Evolutionary conservation across 306 rosid species (phyloP).

Genomic region (Prunus dulcis): DNA sequence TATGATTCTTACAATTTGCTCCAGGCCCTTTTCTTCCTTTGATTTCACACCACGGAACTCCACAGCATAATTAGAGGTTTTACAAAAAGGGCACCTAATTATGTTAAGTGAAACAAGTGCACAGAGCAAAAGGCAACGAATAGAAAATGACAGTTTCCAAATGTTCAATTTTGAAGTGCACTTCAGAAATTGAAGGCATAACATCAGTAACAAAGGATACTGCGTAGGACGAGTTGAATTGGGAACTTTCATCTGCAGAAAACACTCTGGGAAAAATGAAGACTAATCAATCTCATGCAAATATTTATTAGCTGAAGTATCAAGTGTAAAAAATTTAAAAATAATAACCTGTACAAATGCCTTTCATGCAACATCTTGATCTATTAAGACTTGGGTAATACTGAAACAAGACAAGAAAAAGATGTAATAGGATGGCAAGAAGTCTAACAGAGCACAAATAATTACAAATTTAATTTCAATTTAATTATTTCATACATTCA

Average conservation of each 20-base stretch:
- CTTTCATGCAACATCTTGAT: constrained; percentile 97
- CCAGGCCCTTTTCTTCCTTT: constrained; percentile 90
- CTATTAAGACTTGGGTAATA: constrained; percentile 98
- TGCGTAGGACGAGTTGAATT: constrained; percentile 97
- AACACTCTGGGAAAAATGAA: constrained; percentile 71
- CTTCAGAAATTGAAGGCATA: constrained; percentile 14
- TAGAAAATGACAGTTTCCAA: constrained; percentile 9
- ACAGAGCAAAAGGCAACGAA: not conserved
- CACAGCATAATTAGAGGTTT: constrained; percentile 89
- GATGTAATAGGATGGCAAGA: constrained; percentile 24
- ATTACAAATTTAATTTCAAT: not conserved
- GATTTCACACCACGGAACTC: constrained; percentile 94
- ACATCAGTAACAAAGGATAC: constrained; percentile 59
- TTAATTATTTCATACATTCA: not conserved
- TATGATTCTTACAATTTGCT: constrained; percentile 73
- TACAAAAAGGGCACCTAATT: constrained; percentile 91
- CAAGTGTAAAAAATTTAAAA: constrained; percentile 13
- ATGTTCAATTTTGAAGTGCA: not conserved
- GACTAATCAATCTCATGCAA: constrained; percentile 26
- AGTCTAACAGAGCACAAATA: not conserved
- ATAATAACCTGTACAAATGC: constrained; percentile 88
- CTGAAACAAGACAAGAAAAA: constrained; percentile 36
- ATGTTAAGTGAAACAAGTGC: constrained; percentile 54
- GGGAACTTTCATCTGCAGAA: constrained; percentile 99
- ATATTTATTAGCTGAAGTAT: not conserved